Base-by-base conservation (phyloP, 306 rosid species). In the Vigna mungo region DNA sequence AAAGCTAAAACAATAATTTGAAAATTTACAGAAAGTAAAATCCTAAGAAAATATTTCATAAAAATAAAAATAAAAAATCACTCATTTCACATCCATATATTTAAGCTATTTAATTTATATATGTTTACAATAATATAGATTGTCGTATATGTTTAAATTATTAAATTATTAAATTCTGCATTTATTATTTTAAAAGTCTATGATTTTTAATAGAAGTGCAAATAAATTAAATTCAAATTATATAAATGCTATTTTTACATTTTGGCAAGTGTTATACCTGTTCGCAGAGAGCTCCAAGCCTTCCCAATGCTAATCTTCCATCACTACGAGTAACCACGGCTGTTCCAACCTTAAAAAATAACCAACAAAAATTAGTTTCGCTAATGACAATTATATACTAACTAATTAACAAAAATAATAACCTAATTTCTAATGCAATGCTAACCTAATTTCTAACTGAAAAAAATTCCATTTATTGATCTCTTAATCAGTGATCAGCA, bases 321-420 rank as follows among this genome's bases (percentile, higher is more conserved):
- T 95, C 98, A 70, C 89, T 80, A 36, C 98, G 83, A 44, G 99
- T 95, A 72, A 95, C 99, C 75, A 95, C 97, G 58, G 97, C 97
- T n/a, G 99, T 95, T 82, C 99, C 99, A 23, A 95, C 99, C 97
- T 94, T 64, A 54, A 46, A 13, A 44, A 25, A 62, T 0, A 47
- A 49, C 7, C 2, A 14, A 39, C 2, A n/a, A 64, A 18, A 54
- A 23, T 21, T 23, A 36, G 9, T 6, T 49, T 71, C 37, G 61
- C 9, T 7, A 13, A 34, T 34, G 37, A 61, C 23, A 18, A 78
- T 6, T 1, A 36, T 37, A 70, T 21, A 36, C 20, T 3, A 34
- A 78, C 20, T 1, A 53, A 53, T 52, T n/a, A 52, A 18, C 41
- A 7, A 7, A 17, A 52, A 17, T 7, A 18, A 6, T 34, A 34